Evolutionary conservation across 2,329 filamentous ascomycete species (phyloP), one percentile per base, ranked within the genome.

Genomic region (Fusarium liriodendri): DNA sequence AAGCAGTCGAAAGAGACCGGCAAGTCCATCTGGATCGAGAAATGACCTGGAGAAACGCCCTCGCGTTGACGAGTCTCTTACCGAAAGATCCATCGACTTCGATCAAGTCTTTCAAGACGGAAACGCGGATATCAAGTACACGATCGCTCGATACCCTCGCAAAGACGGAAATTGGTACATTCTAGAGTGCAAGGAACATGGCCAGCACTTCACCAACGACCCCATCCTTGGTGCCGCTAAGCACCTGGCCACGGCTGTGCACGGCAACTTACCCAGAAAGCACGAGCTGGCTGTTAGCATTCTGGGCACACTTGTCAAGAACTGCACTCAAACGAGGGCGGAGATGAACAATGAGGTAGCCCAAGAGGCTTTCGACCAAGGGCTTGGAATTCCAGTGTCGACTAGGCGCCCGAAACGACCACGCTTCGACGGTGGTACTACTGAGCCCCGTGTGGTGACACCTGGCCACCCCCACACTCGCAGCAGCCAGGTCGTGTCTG

Each of bases 61-160:
- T 14, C 47, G 47, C 27, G 18, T 54, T 6, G 47, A 54, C 4
- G 47, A 54, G 2, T 1, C 25, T 3, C 47, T 29, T 5, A 54
- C 18, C 18, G 3, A 32, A 4, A 58, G 22, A 16, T 25, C 62
- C 2, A 68, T 73, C 55, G 42, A 60, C 0, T 73, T 73, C 16
- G 38, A 62, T 0, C 8, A 75, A 7, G 38, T 75, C 0, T 75
- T 55, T 37, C 70, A 66, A 33, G 13, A 62, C 2, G 73, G 73
- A 6, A 47, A 67, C 1, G 67, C 73, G 2, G 1, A 16, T 1
- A 20, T 18, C 2, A 67, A 62, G 4, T 68, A 72, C 10, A 32
- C 47, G 0, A 75, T 75, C 0, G 35, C 50, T 3, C 11, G 25
- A 0, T 66, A 58, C 1, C 67, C 67, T 11, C 10, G 7, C 3